Evolutionary conservation across 2,329 filamentous ascomycete genomes (phyloP).

Genomic region (Juglanconis oblonga): DNA sequence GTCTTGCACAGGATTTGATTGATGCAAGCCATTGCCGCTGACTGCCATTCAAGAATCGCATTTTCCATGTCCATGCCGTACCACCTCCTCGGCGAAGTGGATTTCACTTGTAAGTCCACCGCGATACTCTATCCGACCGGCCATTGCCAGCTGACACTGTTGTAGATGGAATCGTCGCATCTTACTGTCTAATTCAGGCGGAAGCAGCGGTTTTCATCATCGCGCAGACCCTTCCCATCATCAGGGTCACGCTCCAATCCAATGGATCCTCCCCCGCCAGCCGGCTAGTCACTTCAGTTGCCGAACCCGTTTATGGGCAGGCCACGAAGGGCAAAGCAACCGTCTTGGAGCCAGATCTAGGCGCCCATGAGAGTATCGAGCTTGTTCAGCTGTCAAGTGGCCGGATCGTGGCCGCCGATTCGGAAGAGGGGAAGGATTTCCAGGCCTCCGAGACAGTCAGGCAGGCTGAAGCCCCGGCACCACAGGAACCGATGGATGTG

Average conservation of each 20-base stretch:
- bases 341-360: background rate
- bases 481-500: background rate
- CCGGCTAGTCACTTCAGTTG: too few relatives aligned
- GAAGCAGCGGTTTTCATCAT: constrained; percentile 13
- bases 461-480: background rate
- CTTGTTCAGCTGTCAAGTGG: constrained; percentile 11
- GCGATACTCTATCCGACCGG: background rate
- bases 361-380: background rate
- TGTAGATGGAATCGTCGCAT: constrained; percentile 9
- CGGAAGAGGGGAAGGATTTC: constrained; percentile 8
- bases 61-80: background rate
- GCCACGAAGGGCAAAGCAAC: background rate
- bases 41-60: background rate
- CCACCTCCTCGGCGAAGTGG: background rate
- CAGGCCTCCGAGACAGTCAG: background rate
- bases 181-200: constrained; percentile 6
- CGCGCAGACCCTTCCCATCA: constrained; percentile 13
- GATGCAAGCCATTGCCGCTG: background rate
- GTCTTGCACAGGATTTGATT: background rate
- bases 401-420: constrained; percentile 8
- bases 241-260: constrained; percentile 2
- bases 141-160: background rate
- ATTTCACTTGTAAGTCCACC: constrained; percentile 12
- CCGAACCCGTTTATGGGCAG: background rate
- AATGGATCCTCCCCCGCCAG: background rate